These are phyloP conservation scores for Suillus variegatus DNA, from an alignment of 768 basidiomycete species.

Conservation along the genomic window DNA sequence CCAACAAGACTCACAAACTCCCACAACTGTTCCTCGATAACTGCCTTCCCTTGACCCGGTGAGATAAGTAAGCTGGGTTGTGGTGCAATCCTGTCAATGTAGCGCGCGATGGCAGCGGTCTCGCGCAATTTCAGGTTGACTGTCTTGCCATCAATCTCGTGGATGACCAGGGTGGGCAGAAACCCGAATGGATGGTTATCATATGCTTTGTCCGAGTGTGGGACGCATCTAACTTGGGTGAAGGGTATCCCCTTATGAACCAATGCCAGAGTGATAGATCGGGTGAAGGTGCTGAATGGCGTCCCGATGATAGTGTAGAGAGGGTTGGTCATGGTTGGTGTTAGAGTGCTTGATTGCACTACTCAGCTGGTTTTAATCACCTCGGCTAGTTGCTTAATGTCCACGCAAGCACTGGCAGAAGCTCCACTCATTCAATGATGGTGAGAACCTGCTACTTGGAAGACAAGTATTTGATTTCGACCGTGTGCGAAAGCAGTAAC, in stretches of 20 bases:
- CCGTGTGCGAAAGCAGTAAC: not conserved
- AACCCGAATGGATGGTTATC: slow-evolving; percentile 33
- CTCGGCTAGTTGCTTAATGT: not conserved
- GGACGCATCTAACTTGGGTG: slow-evolving; percentile 24
- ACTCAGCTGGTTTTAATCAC: not conserved
- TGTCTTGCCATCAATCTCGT: slow-evolving; percentile 22
- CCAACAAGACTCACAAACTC: slow-evolving; percentile 31
- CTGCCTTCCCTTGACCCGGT: slow-evolving; percentile 19
- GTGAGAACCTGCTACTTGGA: not conserved
- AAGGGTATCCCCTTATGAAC: slow-evolving; percentile 29
- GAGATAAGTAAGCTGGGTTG: slow-evolving; percentile 25
- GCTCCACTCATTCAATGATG: not conserved
- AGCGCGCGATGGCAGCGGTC: slow-evolving; percentile 29
- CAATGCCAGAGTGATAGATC: slow-evolving; percentile 31
- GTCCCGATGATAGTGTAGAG: slow-evolving; percentile 31
- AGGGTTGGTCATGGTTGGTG: slow-evolving; percentile 17
- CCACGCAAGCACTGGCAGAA: not conserved
- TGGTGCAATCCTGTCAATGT: slow-evolving; percentile 31
- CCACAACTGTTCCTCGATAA: slow-evolving; percentile 34
- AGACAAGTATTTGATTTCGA: not conserved
- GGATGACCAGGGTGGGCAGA: slow-evolving; percentile 29
- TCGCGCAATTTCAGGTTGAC: slow-evolving; percentile 30
- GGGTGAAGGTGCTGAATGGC: slow-evolving; percentile 35
- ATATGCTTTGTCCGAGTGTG: slow-evolving; percentile 31
- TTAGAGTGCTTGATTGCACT: not conserved